Evolutionary conservation across 1,284 basidiomycete genomes (phyloP), one percentile per base, ranked within the genome.

Genomic region (Fistulina hepatica): DNA sequence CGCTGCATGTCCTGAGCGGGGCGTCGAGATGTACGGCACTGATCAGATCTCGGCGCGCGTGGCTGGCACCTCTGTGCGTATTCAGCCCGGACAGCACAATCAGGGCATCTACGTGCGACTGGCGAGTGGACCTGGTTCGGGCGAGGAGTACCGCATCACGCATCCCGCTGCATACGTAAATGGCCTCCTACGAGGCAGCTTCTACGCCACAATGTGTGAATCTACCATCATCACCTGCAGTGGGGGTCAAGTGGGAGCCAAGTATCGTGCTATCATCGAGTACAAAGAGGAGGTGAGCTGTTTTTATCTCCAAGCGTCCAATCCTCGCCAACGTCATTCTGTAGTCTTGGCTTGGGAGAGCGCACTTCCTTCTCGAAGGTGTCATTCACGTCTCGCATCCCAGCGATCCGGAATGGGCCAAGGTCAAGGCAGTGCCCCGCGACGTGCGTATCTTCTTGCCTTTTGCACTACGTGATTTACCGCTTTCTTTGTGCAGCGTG

Each of bases 11-110:
- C 86, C 88, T 0, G 64, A 73, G 37, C 73, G 76, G 17, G 70
- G 73, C n/a, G 55, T 91, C 33, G 78, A 85, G 50, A 65, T 88
- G 52, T 62, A 63, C 20, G 85, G 88, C 6, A 67, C 91, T 36
- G 94, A 98, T 64, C 95, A 98, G 63, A 90, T 98, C 45, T 73
- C 81, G 2, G 94, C 92, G 30, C 86, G 82, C 56, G 80, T 94
- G 1, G 84, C 86, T 9, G 86, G 88, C 15, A 89, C 86, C 34
- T 72, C 82, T 8, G 62, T 97, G 27, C 80, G 83, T 35, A 81
- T 98, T 27, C 66, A 73, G 16, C 85, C 94, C 0, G 92, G 92
- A 0, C 62, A 74, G 21, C 74, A 69, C 48, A 95, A 94, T 64
- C 80, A 89, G 60, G 94, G 94, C 27, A 78, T 97, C 43, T 97